phyloP scores from a whole-genome alignment of 192 early-diverging fungal species.

The Podila epigama region DNA sequence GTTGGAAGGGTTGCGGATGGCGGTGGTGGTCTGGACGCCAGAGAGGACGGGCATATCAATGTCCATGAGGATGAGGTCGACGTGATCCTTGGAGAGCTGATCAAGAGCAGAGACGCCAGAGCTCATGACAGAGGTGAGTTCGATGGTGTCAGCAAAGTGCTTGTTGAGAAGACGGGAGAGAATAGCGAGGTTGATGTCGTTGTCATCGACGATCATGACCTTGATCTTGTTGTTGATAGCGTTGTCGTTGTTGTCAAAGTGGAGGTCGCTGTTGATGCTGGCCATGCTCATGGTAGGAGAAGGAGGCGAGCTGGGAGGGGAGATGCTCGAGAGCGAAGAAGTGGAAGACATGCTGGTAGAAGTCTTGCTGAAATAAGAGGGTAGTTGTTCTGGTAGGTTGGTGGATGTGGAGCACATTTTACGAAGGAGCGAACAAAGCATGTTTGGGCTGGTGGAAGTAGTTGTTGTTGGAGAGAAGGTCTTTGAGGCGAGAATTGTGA shows the following conservation, averaged over 20 bases:
- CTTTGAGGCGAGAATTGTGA: conserved; percentile 27
- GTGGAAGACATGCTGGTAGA: conserved; percentile 19
- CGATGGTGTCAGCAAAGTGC: conserved; percentile 54
- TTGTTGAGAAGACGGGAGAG: conserved; percentile 63
- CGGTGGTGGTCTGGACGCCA: conserved; percentile 66
- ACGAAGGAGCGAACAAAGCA: conserved; percentile 43
- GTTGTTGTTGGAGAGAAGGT: conserved; percentile 1
- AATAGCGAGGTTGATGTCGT: conserved; percentile 69
- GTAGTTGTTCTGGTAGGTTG: conserved; percentile 11
- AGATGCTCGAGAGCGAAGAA: conserved; percentile 12
- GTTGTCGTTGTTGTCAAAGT: conserved; percentile 17
- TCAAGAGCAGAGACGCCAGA: conserved; percentile 61
- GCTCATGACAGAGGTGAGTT: conserved; percentile 51
- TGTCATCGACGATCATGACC: conserved; percentile 73
- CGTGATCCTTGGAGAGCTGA: conserved; percentile 50
- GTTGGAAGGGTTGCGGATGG: conserved; percentile 54
- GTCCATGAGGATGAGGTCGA: conserved; percentile 71
- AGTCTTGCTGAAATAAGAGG: conserved; percentile 21
- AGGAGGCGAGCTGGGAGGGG: conserved; percentile 40
- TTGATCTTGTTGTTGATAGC: conserved; percentile 41
- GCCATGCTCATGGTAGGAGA: conserved; percentile 42
- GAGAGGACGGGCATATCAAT: conserved; percentile 74
- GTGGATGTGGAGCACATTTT: conserved; percentile 41
- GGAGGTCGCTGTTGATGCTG: conserved; percentile 32
- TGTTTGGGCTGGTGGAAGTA: conserved; percentile 18